Percentiles rank a stretch among this genome's conserved stretches.
Conservation (phyloP, 441 rosid species). For the Pelargonium cotyledonis region DNA sequence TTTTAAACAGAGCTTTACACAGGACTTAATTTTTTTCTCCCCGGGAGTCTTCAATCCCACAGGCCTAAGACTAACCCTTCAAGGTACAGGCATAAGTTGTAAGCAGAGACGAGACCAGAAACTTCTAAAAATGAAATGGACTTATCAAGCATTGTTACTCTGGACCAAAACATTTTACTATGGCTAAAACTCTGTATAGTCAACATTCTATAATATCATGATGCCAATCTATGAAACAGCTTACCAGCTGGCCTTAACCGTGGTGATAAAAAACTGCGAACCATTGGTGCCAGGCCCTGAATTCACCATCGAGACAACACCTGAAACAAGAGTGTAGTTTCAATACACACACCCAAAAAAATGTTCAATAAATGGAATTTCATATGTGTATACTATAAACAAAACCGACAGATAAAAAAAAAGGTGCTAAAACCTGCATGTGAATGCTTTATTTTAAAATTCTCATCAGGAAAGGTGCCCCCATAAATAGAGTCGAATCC, state of each 20-base stretch:
- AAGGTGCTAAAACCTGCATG: constrained; percentile 50
- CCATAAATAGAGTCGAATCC: constrained; percentile 76
- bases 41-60: too few relatives aligned
- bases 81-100: too few relatives aligned
- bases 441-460: constrained; percentile 72
- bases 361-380: too few relatives aligned
- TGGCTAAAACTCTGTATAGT: too few relatives aligned
- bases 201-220: neutral
- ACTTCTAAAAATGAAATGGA: too few relatives aligned
- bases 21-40: too few relatives aligned
- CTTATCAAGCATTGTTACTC: too few relatives aligned
- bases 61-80: too few relatives aligned
- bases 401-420: neutral
- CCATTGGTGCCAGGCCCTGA: constrained; percentile 88
- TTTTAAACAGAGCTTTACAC: too few relatives aligned
- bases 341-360: neutral
- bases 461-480: constrained; percentile 75
- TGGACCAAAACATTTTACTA: too few relatives aligned
- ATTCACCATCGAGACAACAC: constrained; percentile 88
- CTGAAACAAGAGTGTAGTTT: constrained; percentile 26
- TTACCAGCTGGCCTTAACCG: constrained; percentile 90
- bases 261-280: constrained; percentile 85
- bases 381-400: neutral
- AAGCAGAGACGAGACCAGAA: too few relatives aligned
- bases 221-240: constrained; percentile 12